Conservation (phyloP, 2,329 filamentous ascomycete genomes). For the Clathrospora elynae region DNA sequence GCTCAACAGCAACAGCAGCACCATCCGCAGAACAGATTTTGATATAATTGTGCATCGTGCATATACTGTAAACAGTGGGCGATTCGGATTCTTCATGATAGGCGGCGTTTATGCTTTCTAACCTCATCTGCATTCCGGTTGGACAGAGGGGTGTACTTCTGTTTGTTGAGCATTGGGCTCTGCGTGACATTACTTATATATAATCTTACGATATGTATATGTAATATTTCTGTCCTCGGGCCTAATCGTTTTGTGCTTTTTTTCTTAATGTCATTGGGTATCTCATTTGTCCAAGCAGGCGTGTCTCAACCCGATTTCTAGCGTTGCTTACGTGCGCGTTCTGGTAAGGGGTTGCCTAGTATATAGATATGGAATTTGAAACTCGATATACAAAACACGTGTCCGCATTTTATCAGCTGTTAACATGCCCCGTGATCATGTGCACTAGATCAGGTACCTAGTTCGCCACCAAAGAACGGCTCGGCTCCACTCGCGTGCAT, state of each 20-base stretch:
- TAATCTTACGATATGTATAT: conserved; percentile 9
- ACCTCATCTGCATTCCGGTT: conserved; percentile 13
- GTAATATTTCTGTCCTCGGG: conserved; percentile 9
- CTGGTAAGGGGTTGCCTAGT: no score
- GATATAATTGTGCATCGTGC: conserved; percentile 28
- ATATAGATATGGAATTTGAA: no score
- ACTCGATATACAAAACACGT: no score
- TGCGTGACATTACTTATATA: conserved; percentile 9
- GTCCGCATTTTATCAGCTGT: no score
- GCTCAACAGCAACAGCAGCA: conserved; percentile 17
- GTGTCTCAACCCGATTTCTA: no score
- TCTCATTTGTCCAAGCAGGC: conserved; percentile 14
- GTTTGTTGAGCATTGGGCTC: conserved; percentile 6
- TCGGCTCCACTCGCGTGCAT: background rate
- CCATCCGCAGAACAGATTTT: conserved; percentile 26
- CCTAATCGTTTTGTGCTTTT: conserved; percentile 5
- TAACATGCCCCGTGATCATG: no score
- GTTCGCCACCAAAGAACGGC: background rate
- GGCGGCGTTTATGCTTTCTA: conserved; percentile 25
- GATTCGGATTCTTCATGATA: conserved; percentile 29
- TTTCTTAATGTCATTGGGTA: conserved; percentile 8
- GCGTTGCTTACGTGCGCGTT: no score
- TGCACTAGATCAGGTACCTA: background rate
- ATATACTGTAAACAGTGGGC: conserved; percentile 35
- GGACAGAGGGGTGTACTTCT: conserved; percentile 4